Percentiles rank a stretch among this genome's conserved stretches.
Evolutionary conservation across 257 asterid genomes (phyloP).

Genomic region (Solanum lycopersicoides): DNA sequence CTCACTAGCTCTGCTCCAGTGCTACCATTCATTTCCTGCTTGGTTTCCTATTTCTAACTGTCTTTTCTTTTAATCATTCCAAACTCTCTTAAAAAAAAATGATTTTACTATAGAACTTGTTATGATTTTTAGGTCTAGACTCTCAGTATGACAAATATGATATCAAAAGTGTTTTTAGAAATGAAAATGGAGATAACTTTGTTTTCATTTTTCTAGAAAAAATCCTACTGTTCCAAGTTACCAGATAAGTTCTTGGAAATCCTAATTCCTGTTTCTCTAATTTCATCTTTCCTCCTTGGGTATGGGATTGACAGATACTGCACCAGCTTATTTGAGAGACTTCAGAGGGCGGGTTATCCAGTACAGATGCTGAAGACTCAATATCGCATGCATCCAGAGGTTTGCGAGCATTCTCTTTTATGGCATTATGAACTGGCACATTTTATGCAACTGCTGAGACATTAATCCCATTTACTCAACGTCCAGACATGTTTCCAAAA

Average conservation of each 20-base stretch:
- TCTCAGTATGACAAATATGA: background rate
- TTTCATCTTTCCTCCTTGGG: background rate
- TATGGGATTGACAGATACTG: conserved; percentile 40
- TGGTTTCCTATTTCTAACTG: background rate
- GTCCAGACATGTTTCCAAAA: background rate
- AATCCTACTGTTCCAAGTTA: background rate
- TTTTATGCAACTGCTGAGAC: background rate
- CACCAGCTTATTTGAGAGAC: conserved; percentile 80
- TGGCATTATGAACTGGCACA: background rate
- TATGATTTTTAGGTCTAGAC: background rate
- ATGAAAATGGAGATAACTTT: background rate
- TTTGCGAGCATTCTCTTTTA: conserved; percentile 5
- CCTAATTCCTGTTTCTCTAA: background rate
- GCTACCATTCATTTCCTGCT: background rate
- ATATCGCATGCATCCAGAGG: conserved; percentile 99
- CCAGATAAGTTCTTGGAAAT: background rate
- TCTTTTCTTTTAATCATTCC: background rate
- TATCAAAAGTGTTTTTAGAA: background rate
- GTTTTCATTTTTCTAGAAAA: background rate
- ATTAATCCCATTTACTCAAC: background rate
- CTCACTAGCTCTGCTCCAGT: background rate
- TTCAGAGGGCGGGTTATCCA: conserved; percentile 93
- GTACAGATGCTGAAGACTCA: conserved; percentile 97
- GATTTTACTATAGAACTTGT: background rate
- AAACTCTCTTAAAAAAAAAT: background rate